Evolutionary conservation across 2,329 filamentous ascomycete genomes (phyloP).

Genomic region (Alternaria conjuncta): DNA sequence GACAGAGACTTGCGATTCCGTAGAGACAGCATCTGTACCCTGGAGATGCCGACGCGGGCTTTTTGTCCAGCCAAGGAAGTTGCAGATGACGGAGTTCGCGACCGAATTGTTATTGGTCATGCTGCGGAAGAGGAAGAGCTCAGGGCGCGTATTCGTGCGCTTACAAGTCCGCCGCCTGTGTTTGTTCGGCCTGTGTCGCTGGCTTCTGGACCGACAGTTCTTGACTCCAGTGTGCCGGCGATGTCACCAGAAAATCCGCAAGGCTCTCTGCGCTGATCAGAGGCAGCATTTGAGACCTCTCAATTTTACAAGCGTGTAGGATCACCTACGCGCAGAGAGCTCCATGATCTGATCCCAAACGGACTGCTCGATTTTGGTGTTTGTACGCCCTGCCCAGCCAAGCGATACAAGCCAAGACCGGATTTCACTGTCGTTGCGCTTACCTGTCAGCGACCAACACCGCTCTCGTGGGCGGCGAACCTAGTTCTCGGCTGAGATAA

Average conservation of each 20-base stretch:
- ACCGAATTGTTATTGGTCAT: neutral
- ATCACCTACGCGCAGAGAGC: neutral
- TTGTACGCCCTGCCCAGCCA: neutral
- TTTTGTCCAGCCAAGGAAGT: neutral
- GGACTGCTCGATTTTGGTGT: no score
- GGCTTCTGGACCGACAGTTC: neutral
- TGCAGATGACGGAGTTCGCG: neutral
- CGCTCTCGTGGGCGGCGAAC: neutral
- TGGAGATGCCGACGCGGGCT: neutral
- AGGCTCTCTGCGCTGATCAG: neutral
- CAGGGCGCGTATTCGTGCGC: conserved; percentile 1
- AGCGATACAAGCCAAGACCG: neutral
- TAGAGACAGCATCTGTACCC: conserved; percentile 1
- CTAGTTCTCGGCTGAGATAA: neutral
- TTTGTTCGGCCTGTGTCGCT: neutral
- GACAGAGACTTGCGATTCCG: neutral
- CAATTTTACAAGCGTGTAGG: neutral
- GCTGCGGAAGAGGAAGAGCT: conserved; percentile 5
- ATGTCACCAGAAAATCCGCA: neutral
- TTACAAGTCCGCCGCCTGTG: neutral
- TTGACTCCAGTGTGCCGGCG: neutral
- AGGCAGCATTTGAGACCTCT: neutral
- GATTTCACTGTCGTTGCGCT: neutral
- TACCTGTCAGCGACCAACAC: conserved; percentile 3
- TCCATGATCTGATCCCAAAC: no score